These are phyloP conservation scores for Gnomoniopsis smithogilvyi DNA, from an alignment of 2,329 filamentous ascomycete genomes.

Conservation along the genomic window DNA sequence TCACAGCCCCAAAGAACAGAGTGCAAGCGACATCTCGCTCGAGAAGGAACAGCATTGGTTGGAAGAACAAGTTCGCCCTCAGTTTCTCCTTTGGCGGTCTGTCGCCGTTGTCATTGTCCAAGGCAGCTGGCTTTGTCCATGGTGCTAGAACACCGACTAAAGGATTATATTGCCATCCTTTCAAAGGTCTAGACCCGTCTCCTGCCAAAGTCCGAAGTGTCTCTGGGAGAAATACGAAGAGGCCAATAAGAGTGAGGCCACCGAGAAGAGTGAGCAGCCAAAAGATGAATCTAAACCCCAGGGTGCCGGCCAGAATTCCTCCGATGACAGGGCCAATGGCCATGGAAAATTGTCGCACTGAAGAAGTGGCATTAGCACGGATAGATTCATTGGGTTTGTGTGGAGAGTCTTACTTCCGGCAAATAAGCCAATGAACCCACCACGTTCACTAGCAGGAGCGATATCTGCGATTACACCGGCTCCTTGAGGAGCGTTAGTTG, in stretches of 20 bases:
- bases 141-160: constrained; percentile 19
- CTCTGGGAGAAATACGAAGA: constrained; percentile 26
- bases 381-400: neutral
- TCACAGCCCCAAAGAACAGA: constrained; percentile 29
- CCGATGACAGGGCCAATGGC: neutral
- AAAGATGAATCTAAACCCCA: neutral
- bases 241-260: neutral
- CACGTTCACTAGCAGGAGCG: neutral
- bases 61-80: constrained; percentile 8
- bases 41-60: constrained; percentile 30
- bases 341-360: neutral
- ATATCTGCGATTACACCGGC: neutral
- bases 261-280: neutral
- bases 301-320: neutral
- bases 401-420: neutral
- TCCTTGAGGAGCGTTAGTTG: neutral
- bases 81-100: neutral
- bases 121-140: neutral
- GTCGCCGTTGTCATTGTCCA: neutral
- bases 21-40: constrained; percentile 29
- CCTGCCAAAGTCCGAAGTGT: constrained; percentile 27
- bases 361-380: neutral
- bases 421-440: neutral
- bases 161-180: constrained; percentile 19
- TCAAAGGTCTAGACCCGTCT: constrained; percentile 23